phyloP scores from a whole-genome alignment of 768 basidiomycete species.

The Psilocybe subaeruginosa region DNA sequence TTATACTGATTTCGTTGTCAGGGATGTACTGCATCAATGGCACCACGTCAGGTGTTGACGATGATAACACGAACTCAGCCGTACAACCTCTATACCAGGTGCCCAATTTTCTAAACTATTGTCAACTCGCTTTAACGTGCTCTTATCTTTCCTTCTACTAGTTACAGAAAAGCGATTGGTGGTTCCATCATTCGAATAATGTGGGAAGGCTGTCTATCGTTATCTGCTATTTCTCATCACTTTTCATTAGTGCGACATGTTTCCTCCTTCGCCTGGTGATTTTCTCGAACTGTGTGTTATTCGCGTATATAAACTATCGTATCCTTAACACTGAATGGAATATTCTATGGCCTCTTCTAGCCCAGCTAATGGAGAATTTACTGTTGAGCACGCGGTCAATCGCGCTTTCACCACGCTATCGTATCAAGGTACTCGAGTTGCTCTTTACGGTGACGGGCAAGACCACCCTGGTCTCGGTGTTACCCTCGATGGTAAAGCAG shows the following conservation, averaged over 20 bases:
- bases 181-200: constrained; percentile 43
- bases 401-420: constrained; percentile 45
- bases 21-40: constrained; percentile 42
- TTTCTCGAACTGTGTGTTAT: constrained; percentile 44
- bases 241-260: constrained; percentile 42
- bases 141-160: constrained; percentile 12
- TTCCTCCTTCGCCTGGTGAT: constrained; percentile 44
- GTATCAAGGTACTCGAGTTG: constrained; percentile 29
- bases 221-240: background rate
- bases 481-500: constrained; percentile 26
- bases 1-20: constrained; percentile 1
- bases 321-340: background rate
- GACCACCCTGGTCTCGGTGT: constrained; percentile 33
- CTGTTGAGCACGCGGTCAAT: constrained; percentile 44
- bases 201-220: constrained; percentile 22
- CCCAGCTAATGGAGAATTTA: constrained; percentile 43
- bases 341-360: constrained; percentile 21
- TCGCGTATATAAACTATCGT: background rate
- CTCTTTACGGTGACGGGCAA: constrained; percentile 35
- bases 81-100: constrained; percentile 39
- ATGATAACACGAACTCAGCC: constrained; percentile 32
- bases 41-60: constrained; percentile 28
- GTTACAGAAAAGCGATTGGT: constrained; percentile 40
- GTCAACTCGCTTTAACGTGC: background rate
- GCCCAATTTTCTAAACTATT: background rate